Evolutionary conservation across 192 early-diverging fungal genomes (phyloP).

Genomic region (Coemansia sp.): DNA sequence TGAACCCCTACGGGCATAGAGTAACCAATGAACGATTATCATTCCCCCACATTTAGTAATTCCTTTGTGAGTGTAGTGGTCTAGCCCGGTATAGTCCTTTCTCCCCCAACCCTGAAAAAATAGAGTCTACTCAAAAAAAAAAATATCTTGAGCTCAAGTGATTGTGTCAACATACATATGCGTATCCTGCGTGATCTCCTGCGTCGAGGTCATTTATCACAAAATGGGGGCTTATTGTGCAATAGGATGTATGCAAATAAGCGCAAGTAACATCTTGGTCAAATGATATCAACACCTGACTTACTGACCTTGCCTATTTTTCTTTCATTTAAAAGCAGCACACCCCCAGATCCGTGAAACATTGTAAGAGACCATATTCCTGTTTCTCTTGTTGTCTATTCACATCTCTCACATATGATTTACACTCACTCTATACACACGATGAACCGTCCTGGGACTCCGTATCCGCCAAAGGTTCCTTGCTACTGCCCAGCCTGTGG

Average conservation of each 20-base stretch:
- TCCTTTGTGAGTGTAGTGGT: neutral
- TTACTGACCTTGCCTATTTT: neutral
- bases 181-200: neutral
- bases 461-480: neutral
- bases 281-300: neutral
- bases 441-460: conserved; percentile 4
- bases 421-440: neutral
- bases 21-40: neutral
- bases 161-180: neutral
- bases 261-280: neutral
- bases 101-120: neutral
- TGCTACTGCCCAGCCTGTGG: neutral
- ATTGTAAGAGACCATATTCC: neutral
- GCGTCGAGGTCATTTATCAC: neutral
- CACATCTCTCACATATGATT: neutral
- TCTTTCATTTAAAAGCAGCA: neutral
- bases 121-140: neutral
- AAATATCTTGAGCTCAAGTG: too few species aligned
- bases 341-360: neutral
- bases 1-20: neutral
- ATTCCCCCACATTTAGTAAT: neutral
- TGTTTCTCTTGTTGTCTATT: neutral
- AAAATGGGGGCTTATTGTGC: neutral
- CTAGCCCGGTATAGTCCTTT: neutral
- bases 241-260: neutral